These are phyloP conservation scores for Tricholoma furcatifolium DNA, from an alignment of 768 basidiomycete species.

Conservation along the genomic window DNA sequence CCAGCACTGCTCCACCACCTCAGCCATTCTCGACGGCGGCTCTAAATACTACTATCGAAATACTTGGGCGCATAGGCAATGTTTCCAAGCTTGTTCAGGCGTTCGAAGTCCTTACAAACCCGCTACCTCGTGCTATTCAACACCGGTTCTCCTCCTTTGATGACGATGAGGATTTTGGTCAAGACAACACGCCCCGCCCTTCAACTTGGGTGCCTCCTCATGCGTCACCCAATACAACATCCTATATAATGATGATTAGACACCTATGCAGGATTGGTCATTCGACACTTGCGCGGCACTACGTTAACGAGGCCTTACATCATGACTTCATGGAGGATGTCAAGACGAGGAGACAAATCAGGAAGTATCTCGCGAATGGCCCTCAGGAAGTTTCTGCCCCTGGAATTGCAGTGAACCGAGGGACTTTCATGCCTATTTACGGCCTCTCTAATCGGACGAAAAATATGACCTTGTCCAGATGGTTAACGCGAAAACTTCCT, in stretches of 20 bases:
- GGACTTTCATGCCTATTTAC: slow-evolving; percentile 55
- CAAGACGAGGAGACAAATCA: slow-evolving; percentile 30
- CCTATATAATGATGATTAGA: slow-evolving; percentile 61
- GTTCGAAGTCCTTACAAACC: slow-evolving; percentile 78
- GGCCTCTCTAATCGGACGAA: slow-evolving; percentile 60
- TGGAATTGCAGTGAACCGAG: slow-evolving; percentile 52
- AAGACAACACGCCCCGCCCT: slow-evolving; percentile 31
- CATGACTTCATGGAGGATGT: slow-evolving; percentile 39
- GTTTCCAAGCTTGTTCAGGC: slow-evolving; percentile 69
- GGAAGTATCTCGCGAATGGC: background rate
- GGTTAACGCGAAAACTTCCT: slow-evolving; percentile 49
- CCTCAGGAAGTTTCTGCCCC: slow-evolving; percentile 44
- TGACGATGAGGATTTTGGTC: slow-evolving; percentile 64
- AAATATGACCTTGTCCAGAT: slow-evolving; percentile 57
- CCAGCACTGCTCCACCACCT: slow-evolving; percentile 19
- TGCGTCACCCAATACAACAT: slow-evolving; percentile 64
- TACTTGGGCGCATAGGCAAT: slow-evolving; percentile 59
- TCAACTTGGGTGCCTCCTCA: slow-evolving; percentile 36
- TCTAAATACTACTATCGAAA: slow-evolving; percentile 72
- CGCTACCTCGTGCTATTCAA: slow-evolving; percentile 53
- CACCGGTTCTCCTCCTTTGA: slow-evolving; percentile 57
- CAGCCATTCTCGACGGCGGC: slow-evolving; percentile 60
- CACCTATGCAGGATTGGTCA: slow-evolving; percentile 50
- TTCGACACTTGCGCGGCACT: slow-evolving; percentile 61
- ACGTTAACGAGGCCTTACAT: slow-evolving; percentile 51